Base-by-base conservation (phyloP, 257 asterid genomes). In the Ligustrum vulgare region DNA sequence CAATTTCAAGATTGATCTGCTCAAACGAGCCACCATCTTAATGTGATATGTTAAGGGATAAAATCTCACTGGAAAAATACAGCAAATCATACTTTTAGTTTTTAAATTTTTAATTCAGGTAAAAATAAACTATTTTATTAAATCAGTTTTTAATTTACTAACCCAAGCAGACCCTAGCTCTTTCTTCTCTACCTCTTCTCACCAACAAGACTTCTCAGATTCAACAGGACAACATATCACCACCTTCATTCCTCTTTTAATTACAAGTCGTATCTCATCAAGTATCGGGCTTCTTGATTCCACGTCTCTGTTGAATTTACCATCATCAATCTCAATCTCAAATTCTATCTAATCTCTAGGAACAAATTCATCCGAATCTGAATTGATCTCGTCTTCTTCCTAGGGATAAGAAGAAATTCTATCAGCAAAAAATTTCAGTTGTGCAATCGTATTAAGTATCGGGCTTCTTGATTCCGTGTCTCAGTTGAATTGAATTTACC, bases 141-240 rank as follows among this genome's bases (percentile, higher is more conserved):
- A 28, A 28, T 28, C 31, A 28, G 1, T 28, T 28, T 28, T 28
- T 28, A 28, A 28, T 28, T 28, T 28, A 28, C 31, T 28, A 28
- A 28, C 31, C 31, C 31, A 28, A 28, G 31, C 31, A 28, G 31
- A 28, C 31, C 31, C 31, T 28, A 28, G 31, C 31, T 28, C 31
- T 28, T 28, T 28, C 31, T 28, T 28, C 31, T 28, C 31, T 0
- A 28, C 31, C 31, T 28, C 31, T 28, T 28, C 31, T 28, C 31
- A 28, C 31, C 31, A 84, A 75, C 98, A 89, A 36, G 98, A 92
- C 80, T 94, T 94, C 45, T 98, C 98, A 22, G 98, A 94, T 76
- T 98, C 98, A 58, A 94, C 98, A 1, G 89, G 87, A 18, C 98
- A 98, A 82, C 98, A 92, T 69, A 94, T 84, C 5, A 98, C 98